phyloP scores from a whole-genome alignment of 495 filamentous ascomycete genomes.

The Neurospora tetrasperma region DNA sequence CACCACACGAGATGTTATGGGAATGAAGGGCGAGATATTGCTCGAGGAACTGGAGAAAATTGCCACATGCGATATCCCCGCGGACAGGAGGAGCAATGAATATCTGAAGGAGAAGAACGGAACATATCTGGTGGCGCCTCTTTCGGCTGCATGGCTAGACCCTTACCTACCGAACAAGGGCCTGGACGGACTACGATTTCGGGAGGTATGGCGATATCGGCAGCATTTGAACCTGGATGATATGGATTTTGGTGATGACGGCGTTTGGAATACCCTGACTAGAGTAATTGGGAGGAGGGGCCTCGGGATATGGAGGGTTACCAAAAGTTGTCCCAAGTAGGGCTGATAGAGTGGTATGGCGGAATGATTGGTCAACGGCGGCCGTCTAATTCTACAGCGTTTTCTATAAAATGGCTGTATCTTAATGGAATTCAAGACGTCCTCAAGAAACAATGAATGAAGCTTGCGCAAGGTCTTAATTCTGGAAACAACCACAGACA shows the following conservation, averaged over 20 bases:
- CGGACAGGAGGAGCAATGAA: constrained; percentile 37
- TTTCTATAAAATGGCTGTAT: background rate
- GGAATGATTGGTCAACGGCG: background rate
- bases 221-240: constrained; percentile 87
- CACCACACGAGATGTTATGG: constrained; percentile 75
- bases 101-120: constrained; percentile 42
- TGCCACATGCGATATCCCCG: constrained; percentile 47
- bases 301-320: constrained; percentile 68
- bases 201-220: constrained; percentile 59
- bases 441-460: background rate
- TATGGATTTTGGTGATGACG: constrained; percentile 79
- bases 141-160: constrained; percentile 66
- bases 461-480: background rate
- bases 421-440: background rate
- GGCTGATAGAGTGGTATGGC: background rate
- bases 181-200: constrained; percentile 41
- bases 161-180: constrained; percentile 41
- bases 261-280: constrained; percentile 60
- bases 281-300: constrained; percentile 75
- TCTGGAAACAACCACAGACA: background rate
- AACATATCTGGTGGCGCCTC: constrained; percentile 58
- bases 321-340: constrained; percentile 35
- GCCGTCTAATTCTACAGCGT: background rate
- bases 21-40: constrained; percentile 52
- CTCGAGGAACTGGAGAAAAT: constrained; percentile 46